Conservation (phyloP, 306 rosid species). For the Canavalia ensiformis region DNA sequence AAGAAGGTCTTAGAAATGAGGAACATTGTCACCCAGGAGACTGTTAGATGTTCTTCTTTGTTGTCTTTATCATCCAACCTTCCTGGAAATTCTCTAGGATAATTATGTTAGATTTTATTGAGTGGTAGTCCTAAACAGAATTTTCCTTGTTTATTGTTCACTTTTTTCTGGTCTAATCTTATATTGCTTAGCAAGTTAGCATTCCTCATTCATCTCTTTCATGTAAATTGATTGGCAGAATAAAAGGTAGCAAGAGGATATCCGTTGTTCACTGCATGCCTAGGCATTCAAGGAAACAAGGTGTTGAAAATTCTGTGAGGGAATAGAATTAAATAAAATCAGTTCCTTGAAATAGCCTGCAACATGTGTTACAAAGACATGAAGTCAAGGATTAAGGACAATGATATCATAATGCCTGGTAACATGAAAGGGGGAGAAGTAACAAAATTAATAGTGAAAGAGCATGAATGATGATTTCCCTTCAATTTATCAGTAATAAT, state of each 20-base stretch:
- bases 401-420: background rate
- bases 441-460: background rate
- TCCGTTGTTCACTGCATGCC: background rate
- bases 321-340: slow-evolving; percentile 11
- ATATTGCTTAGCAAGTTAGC: slow-evolving; percentile 40
- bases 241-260: slow-evolving; percentile 39
- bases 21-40: slow-evolving; percentile 11
- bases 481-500: too few relatives aligned
- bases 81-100: slow-evolving; percentile 45
- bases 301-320: background rate
- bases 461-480: too few relatives aligned
- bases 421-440: slow-evolving; percentile 3
- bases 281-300: background rate
- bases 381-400: background rate
- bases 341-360: background rate
- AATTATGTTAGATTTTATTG: slow-evolving; percentile 47
- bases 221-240: slow-evolving; percentile 50
- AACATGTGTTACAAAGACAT: background rate
- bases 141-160: slow-evolving; percentile 47
- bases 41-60: slow-evolving; percentile 4
- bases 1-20: slow-evolving; percentile 46
- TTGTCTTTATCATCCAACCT: background rate
- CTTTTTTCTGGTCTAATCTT: slow-evolving; percentile 9
- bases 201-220: slow-evolving; percentile 26
- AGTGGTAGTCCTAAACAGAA: slow-evolving; percentile 53